These are phyloP conservation scores for Stenocarpella maydis DNA, from an alignment of 2,329 filamentous ascomycete genomes.

Conservation along the genomic window DNA sequence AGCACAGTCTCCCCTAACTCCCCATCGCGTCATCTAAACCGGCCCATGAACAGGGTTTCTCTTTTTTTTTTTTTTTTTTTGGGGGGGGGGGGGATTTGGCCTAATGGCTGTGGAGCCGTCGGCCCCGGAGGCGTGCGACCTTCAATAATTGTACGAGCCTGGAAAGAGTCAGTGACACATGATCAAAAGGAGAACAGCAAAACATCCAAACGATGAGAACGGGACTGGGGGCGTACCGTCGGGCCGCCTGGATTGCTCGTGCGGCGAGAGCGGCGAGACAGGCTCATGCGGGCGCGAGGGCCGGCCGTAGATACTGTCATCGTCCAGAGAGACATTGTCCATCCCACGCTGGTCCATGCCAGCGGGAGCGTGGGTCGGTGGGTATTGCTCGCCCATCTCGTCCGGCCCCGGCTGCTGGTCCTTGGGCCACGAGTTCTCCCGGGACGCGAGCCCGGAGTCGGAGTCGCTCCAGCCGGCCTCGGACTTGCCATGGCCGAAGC, in stretches of 20 bases:
- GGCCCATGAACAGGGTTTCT: background rate
- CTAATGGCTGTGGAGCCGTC: background rate
- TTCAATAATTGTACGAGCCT: background rate
- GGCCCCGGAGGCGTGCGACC: background rate
- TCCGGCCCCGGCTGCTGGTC: background rate
- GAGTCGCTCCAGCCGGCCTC: background rate
- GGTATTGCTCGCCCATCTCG: background rate
- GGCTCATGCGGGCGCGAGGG: too few species aligned
- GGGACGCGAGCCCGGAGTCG: background rate
- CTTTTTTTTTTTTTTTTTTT: too few species aligned
- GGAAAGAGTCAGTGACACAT: background rate
- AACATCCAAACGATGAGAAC: too few species aligned
- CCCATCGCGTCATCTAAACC: background rate
- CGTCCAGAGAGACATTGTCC: background rate
- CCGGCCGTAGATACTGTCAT: too few species aligned
- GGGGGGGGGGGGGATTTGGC: too few species aligned
- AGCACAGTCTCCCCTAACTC: background rate
- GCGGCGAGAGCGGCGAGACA: too few species aligned
- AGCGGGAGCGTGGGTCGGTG: background rate
- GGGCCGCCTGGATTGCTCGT: background rate
- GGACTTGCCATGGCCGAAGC: background rate
- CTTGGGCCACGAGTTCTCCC: background rate
- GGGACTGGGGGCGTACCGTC: background rate
- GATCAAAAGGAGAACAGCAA: background rate
- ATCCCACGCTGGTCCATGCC: background rate